A percentile compares a stretch with the other conserved stretches of the same genome.
phyloP scores from a whole-genome alignment of 139 green algal species.

The Chlamydomonas sp. region DNA sequence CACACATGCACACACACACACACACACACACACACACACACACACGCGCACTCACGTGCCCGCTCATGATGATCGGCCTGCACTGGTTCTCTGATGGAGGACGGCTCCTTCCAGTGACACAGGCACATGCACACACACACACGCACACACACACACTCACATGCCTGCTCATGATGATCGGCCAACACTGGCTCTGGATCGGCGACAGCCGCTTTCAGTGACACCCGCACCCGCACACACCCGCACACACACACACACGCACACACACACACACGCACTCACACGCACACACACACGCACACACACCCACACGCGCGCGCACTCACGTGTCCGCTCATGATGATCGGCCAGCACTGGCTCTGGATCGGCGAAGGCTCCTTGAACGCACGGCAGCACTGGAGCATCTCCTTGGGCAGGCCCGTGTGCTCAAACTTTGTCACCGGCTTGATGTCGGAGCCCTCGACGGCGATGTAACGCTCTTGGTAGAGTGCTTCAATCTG shows the following conservation, averaged over 20 bases:
- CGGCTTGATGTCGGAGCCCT: slow-evolving; percentile 41
- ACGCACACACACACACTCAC: too few species aligned
- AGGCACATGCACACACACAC: too few species aligned
- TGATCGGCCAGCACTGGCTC: too few species aligned
- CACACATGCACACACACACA: too few species aligned
- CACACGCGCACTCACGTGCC: background rate
- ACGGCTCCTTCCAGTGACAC: too few species aligned
- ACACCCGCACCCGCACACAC: too few species aligned
- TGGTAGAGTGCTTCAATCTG: slow-evolving; percentile 36
- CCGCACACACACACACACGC: background rate
- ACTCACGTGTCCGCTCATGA: too few species aligned
- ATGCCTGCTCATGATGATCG: slow-evolving; percentile 66
- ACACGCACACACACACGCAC: slow-evolving; percentile 9
- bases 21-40: background rate
- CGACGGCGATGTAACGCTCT: slow-evolving; percentile 43
- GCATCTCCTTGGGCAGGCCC: slow-evolving; percentile 52
- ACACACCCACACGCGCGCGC: background rate
- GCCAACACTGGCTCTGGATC: slow-evolving; percentile 66
- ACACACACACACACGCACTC: background rate
- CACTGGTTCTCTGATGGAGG: slow-evolving; percentile 53
- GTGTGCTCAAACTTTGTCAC: slow-evolving; percentile 52
- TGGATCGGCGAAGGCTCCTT: slow-evolving; percentile 72
- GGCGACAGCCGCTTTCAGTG: too few species aligned
- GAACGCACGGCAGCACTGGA: slow-evolving; percentile 63
- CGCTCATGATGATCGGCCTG: slow-evolving; percentile 72